These are phyloP conservation scores for Stachybotrys chlorohalonatus DNA, from an alignment of 2,329 filamentous ascomycete genomes.

Conservation along the genomic window DNA sequence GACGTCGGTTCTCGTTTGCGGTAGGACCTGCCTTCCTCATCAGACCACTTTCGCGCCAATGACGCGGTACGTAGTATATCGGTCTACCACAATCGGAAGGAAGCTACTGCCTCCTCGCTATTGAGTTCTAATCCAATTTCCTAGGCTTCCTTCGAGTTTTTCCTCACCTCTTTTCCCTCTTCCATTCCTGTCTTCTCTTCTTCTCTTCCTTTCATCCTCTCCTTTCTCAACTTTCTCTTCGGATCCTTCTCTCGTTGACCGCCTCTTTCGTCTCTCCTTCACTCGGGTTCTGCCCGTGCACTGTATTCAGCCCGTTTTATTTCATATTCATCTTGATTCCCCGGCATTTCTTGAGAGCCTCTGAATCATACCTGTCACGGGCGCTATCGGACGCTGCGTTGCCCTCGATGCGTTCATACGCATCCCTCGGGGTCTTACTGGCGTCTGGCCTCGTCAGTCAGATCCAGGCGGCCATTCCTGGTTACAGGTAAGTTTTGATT, in stretches of 20 bases:
- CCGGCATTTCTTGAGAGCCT: not conserved
- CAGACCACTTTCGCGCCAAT: not conserved
- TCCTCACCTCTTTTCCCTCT: not conserved
- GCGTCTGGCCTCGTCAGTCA: slow-evolving; percentile 23
- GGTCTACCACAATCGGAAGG: not conserved
- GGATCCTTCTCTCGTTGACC: slow-evolving; percentile 5
- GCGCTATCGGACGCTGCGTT: not conserved
- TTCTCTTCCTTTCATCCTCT: slow-evolving; percentile 9
- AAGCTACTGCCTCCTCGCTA: not conserved
- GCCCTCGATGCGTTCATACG: slow-evolving; percentile 26
- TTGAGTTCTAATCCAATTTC: not conserved
- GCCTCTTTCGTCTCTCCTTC: slow-evolving; percentile 10
- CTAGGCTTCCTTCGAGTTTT: not conserved
- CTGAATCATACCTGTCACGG: not conserved
- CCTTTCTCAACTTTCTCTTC: slow-evolving; percentile 1
- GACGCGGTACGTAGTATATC: not conserved
- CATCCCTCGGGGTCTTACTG: slow-evolving; percentile 24
- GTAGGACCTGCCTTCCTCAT: not conserved
- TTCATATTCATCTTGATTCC: no score
- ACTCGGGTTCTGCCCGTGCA: not conserved
- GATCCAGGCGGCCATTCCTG: slow-evolving; percentile 20
- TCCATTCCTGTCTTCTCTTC: slow-evolving; percentile 7
- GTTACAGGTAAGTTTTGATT: slow-evolving; percentile 20
- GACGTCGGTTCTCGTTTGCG: not conserved
- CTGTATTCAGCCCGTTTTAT: no score